Evolutionary conservation across 2,329 filamentous ascomycete genomes (phyloP).

Genomic region (Paracorniculantispora psalliotae): DNA sequence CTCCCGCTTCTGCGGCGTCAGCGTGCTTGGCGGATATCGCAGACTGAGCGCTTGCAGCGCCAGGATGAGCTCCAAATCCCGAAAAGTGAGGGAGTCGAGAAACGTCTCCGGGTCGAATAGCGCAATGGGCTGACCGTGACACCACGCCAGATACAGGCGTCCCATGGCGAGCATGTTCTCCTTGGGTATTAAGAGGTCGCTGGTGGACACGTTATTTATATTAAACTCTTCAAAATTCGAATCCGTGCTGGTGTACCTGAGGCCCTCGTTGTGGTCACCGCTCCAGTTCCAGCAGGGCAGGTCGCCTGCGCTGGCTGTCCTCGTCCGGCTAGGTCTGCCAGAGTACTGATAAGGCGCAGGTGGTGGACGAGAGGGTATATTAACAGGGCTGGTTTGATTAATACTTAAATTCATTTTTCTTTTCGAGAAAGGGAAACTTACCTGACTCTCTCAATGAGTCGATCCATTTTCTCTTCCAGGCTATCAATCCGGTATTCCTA

Average conservation of each 20-base stretch:
- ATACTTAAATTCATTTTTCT: not conserved
- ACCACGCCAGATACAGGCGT: conserved; percentile 41
- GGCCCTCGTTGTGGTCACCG: not conserved
- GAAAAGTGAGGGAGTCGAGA: conserved; percentile 31
- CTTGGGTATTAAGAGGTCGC: conserved; percentile 1
- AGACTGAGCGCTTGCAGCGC: conserved; percentile 35
- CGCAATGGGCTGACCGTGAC: conserved; percentile 45
- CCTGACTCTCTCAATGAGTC: conserved; percentile 20
- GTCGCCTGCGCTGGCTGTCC: conserved; percentile 10
- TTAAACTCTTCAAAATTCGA: not conserved
- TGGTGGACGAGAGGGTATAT: not conserved
- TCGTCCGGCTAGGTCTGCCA: not conserved
- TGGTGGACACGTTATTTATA: not conserved
- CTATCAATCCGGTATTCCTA: conserved; percentile 31
- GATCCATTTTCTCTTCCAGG: conserved; percentile 24
- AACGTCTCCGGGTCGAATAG: conserved; percentile 40
- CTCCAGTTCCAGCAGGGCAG: conserved; percentile 10
- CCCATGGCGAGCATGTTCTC: conserved; percentile 15
- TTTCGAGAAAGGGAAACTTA: not conserved
- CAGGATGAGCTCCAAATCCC: conserved; percentile 32
- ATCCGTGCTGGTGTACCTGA: not conserved
- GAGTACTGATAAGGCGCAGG: not conserved
- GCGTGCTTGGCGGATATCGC: conserved; percentile 31
- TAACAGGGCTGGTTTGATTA: not conserved
- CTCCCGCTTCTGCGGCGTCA: conserved; percentile 16